A percentile compares a stretch with the other conserved stretches of the same genome.
Evolutionary conservation across 495 filamentous ascomycete genomes (phyloP).

Genomic region (Hyaloscypha variabilis): DNA sequence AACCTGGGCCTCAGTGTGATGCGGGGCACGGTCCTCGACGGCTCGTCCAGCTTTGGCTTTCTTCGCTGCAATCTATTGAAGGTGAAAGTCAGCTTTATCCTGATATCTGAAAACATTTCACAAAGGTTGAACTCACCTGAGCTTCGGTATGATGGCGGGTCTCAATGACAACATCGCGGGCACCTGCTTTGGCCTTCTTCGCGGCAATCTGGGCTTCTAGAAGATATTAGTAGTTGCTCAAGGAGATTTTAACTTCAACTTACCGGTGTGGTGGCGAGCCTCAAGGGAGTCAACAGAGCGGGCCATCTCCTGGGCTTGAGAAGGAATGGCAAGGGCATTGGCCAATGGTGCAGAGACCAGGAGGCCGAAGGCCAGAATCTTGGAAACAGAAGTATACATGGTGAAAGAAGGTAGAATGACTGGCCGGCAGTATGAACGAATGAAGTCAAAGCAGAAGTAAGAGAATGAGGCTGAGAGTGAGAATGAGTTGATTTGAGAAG

Average conservation of each 20-base stretch:
- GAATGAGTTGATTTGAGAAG: constrained; percentile 25
- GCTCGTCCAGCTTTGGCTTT: constrained; percentile 12
- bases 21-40: constrained; percentile 28
- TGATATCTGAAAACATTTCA: too few relatives aligned
- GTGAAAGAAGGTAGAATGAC: constrained; percentile 30
- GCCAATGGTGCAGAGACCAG: constrained; percentile 36
- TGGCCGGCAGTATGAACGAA: constrained; percentile 33
- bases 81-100: too few relatives aligned
- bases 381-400: constrained; percentile 40
- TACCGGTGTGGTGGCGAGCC: constrained; percentile 26
- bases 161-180: constrained; percentile 23
- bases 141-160: constrained; percentile 15
- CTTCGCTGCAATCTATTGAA: constrained; percentile 25
- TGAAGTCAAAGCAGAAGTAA: constrained; percentile 18
- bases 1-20: constrained; percentile 26
- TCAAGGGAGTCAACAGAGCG: constrained; percentile 21
- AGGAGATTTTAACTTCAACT: too few relatives aligned
- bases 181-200: constrained; percentile 21
- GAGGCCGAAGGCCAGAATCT: constrained; percentile 36
- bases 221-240: too few relatives aligned
- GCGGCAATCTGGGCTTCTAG: too few relatives aligned
- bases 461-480: constrained; percentile 22
- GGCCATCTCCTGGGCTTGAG: constrained; percentile 18
- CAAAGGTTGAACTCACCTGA: constrained; percentile 6
- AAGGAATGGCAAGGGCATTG: constrained; percentile 30